Base-by-base conservation (phyloP, 352 stramenopile species). In the Pythium biforme region DNA sequence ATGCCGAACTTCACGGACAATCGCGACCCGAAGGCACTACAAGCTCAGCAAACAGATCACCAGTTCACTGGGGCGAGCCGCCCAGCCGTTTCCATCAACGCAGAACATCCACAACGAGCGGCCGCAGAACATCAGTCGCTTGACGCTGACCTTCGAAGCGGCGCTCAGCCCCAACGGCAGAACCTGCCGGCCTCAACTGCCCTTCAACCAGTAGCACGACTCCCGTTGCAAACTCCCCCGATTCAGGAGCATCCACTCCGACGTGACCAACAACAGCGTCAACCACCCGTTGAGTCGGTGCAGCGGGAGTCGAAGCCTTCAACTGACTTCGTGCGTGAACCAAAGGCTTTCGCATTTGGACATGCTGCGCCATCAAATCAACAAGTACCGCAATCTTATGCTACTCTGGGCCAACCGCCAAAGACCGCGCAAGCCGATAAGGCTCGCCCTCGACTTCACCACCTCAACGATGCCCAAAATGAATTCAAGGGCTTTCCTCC, bases 311-410 rank as follows among this genome's bases (percentile, higher is more conserved):
- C 25, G 27, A 61, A 52, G 11, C 54, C 54, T 3, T 8, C 54
- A 41, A 9, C 25, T 4, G 57, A 56, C 22, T 46, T 56, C 14
- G 50, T 56, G 20, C 50, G 50, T 12, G 17, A 43, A 45, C 31
- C 50, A 45, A 15, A 20, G 17, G 10, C 29, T 9, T 56, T 50
- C 25, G 29, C 22, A 23, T 50, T 59, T 12, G 22, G 5, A 2
- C 6, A 14, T 1, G 52, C 52, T 37, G 52, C 22, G n/a, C 39
- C 34, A 26, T 15, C 23, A 22, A 23, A 39, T 5, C 29, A 55
- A 20, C 49, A 55, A 45, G 19, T 15, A 7, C 50, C 41, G 29
- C 7, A 11, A 46, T 7, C 11, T 22, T 3, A 4, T 46, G 40
- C 37, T n/a, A n/a, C n/a, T 15, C 37, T 43, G 11, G 37, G n/a